These are phyloP conservation scores for Rubia yunnanensis DNA, from an alignment of 257 asterid species.

Conservation along the genomic window DNA sequence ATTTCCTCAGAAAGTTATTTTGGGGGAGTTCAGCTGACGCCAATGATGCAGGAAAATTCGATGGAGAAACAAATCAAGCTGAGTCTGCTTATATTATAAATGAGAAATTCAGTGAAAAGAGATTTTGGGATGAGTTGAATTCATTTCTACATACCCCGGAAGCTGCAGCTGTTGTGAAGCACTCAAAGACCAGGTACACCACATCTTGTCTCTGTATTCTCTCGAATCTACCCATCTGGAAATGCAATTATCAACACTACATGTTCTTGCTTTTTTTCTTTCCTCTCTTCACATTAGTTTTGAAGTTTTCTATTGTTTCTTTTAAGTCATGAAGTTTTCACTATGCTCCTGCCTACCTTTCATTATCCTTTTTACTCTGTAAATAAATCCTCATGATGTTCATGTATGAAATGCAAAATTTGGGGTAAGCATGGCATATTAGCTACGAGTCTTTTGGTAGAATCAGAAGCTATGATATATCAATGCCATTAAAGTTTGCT, in stretches of 20 bases:
- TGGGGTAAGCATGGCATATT: not conserved
- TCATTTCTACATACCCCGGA: slow-evolving; percentile 38
- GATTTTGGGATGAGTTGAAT: slow-evolving; percentile 64
- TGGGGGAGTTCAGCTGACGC: slow-evolving; percentile 26
- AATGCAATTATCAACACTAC: not conserved
- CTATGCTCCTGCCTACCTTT: not conserved
- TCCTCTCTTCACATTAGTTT: not conserved
- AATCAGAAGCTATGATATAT: not conserved
- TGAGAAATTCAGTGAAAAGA: slow-evolving; percentile 36
- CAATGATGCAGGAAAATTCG: slow-evolving; percentile 20
- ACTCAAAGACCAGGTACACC: slow-evolving; percentile 60
- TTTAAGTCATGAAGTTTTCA: not conserved
- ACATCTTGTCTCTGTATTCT: slow-evolving; percentile 2
- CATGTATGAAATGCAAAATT: not conserved
- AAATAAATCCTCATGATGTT: not conserved
- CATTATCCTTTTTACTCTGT: not conserved
- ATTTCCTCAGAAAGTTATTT: slow-evolving; percentile 28
- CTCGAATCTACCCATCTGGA: not conserved
- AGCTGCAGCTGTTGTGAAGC: slow-evolving; percentile 36
- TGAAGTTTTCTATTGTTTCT: not conserved
- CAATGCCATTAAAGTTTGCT: not conserved
- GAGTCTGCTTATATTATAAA: slow-evolving; percentile 18
- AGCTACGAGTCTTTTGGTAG: not conserved
- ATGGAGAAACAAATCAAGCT: slow-evolving; percentile 16
- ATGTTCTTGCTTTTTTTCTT: not conserved